Evolutionary conservation across 1,139 yeast species (phyloP).

Genomic region (Kluyveromyces sp.): DNA sequence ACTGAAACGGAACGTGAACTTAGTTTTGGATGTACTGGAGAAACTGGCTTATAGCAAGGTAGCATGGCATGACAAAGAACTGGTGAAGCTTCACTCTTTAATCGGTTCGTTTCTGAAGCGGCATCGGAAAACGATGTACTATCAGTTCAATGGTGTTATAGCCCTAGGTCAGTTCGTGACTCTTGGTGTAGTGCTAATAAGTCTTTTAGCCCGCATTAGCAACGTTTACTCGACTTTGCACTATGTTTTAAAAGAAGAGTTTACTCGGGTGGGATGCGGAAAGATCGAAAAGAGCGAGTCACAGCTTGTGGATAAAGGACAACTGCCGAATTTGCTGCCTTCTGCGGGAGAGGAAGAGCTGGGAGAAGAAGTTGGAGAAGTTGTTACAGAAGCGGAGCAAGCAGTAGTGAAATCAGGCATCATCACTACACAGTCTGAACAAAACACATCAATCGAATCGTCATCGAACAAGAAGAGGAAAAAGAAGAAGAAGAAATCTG

Average conservation of each 20-base stretch:
- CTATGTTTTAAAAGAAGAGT: conserved; percentile 20
- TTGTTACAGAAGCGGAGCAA: neutral
- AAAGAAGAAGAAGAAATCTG: conserved; percentile 42
- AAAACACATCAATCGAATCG: neutral
- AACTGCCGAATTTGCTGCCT: neutral
- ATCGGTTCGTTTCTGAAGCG: conserved; percentile 14
- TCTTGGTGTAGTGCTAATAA: conserved; percentile 65
- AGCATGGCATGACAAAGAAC: conserved; percentile 11
- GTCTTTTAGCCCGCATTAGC: conserved; percentile 45
- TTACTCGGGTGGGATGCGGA: conserved; percentile 5
- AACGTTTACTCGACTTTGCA: conserved; percentile 25
- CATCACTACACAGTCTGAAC: neutral
- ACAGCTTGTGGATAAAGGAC: neutral
- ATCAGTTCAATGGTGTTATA: conserved; percentile 59
- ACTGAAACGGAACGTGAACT: conserved; percentile 51
- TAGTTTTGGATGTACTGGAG: conserved; percentile 32
- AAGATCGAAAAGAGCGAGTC: neutral
- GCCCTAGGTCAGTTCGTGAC: conserved; percentile 74
- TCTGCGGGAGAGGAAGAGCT: conserved; percentile 14
- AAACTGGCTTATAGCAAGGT: conserved; percentile 6
- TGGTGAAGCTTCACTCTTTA: conserved; percentile 14
- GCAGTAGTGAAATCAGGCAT: neutral
- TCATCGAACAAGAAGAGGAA: conserved; percentile 21
- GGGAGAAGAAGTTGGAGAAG: conserved; percentile 17
- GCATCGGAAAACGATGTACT: conserved; percentile 33